These are phyloP conservation scores for Helianthus tuberosus DNA, from an alignment of 129 eudicot genomes.

Conservation along the genomic window DNA sequence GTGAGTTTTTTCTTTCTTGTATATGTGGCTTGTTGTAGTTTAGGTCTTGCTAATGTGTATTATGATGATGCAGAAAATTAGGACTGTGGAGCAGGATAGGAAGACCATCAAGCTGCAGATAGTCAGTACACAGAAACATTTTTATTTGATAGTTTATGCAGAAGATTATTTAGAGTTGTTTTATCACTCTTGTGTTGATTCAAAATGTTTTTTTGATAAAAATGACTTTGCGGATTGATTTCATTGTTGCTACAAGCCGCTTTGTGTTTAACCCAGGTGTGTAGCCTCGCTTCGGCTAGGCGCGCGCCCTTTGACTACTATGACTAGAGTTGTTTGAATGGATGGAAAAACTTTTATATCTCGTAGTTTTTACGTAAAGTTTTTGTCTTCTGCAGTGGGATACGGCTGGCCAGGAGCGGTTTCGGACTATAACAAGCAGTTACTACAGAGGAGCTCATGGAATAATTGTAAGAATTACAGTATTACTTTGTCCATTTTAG, in stretches of 20 bases:
- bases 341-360: conserved; percentile 19
- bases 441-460: conserved; percentile 99
- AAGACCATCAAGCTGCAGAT: conserved; percentile 94
- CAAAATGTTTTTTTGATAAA: not conserved
- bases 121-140: conserved; percentile 45
- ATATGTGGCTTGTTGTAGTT: conserved; percentile 1
- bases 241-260: not conserved
- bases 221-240: not conserved
- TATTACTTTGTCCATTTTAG: not conserved
- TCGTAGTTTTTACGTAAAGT: conserved; percentile 14
- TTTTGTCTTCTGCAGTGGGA: conserved; percentile 73
- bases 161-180: not conserved
- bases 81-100: conserved; percentile 91
- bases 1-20: conserved; percentile 50
- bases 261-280: not conserved
- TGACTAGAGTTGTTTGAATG: not conserved
- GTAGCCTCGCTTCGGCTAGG: too few relatives aligned
- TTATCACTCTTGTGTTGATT: not conserved
- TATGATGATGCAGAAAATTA: conserved; percentile 66
- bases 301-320: not conserved
- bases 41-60: not conserved
- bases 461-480: conserved; percentile 66
- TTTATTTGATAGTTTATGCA: not conserved
- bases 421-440: conserved; percentile 97
- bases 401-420: conserved; percentile 99